These are phyloP conservation scores for Rhodotorula kratochvilovae DNA, from an alignment of 768 basidiomycete species.

Conservation along the genomic window DNA sequence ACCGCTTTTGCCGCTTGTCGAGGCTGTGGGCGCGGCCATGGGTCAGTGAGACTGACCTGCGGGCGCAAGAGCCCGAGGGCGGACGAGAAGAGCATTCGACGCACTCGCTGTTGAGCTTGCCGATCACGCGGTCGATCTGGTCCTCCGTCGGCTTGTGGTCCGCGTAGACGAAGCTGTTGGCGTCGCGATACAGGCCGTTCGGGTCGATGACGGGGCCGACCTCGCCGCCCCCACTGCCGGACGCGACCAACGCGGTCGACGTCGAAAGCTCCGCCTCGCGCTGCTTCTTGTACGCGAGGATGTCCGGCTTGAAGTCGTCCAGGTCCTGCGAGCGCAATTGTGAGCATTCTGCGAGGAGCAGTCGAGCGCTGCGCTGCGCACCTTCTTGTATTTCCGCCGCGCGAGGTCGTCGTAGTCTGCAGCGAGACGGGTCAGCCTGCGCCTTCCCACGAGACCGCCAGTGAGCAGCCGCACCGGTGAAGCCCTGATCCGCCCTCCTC, in stretches of 20 bases:
- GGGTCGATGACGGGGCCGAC: slow-evolving; percentile 54
- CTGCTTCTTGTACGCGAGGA: slow-evolving; percentile 78
- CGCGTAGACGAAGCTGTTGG: slow-evolving; percentile 85
- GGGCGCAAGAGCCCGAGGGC: too few species aligned
- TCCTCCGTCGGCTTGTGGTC: slow-evolving; percentile 94
- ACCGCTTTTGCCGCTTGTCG: slow-evolving; percentile 85
- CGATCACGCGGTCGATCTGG: slow-evolving; percentile 83
- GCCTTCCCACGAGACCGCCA: not conserved
- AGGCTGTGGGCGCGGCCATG: slow-evolving; percentile 55
- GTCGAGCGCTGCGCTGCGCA: not conserved
- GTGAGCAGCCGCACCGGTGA: slow-evolving; percentile 66
- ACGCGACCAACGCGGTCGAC: slow-evolving; percentile 47
- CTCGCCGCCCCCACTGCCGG: slow-evolving; percentile 21
- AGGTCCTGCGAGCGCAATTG: slow-evolving; percentile 56
- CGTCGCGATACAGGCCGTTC: slow-evolving; percentile 76
- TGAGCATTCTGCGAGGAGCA: not conserved
- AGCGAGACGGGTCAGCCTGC: not conserved
- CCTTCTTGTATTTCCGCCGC: slow-evolving; percentile 75
- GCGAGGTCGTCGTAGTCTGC: slow-evolving; percentile 87
- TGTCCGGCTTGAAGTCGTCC: slow-evolving; percentile 78
- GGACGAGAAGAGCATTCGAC: slow-evolving; percentile 47
- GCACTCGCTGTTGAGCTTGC: slow-evolving; percentile 88
- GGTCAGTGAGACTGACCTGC: too few species aligned
- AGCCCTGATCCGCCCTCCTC: slow-evolving; percentile 79
- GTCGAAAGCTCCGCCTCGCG: slow-evolving; percentile 61